Evolutionary conservation across 805 yeast species (phyloP).

Genomic region (Osmozyma mogii): DNA sequence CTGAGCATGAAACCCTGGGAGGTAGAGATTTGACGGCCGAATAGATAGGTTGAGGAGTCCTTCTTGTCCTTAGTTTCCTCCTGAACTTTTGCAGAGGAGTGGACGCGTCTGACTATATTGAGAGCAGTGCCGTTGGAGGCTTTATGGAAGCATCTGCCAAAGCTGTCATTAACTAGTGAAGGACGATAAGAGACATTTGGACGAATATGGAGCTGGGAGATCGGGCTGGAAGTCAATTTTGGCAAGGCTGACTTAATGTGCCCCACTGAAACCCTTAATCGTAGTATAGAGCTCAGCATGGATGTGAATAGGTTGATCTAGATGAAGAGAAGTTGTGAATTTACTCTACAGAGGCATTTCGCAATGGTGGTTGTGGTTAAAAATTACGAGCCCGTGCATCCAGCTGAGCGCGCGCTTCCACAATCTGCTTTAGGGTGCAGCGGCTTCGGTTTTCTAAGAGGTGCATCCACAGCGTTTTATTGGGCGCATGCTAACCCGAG

Average conservation of each 20-base stretch:
- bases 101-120: not conserved
- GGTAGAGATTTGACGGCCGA: conserved; percentile 23
- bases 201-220: not conserved
- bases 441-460: too few relatives aligned
- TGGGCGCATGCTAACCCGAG: too few relatives aligned
- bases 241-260: not conserved
- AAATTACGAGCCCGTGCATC: too few relatives aligned
- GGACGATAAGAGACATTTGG: not conserved
- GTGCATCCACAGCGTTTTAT: too few relatives aligned
- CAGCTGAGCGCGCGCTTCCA: too few relatives aligned
- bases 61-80: conserved; percentile 3
- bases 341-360: too few relatives aligned
- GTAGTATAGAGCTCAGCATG: too few relatives aligned
- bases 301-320: too few relatives aligned
- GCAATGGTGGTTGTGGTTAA: too few relatives aligned
- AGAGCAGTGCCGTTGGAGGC: conserved; percentile 1
- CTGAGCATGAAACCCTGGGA: conserved; percentile 51
- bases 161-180: not conserved
- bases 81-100: conserved; percentile 1
- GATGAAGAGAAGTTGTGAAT: too few relatives aligned
- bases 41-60: conserved; percentile 12
- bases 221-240: not conserved
- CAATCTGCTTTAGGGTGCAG: too few relatives aligned
- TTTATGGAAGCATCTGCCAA: not conserved
- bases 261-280: not conserved